phyloP scores from a whole-genome alignment of 495 filamentous ascomycete species.

The Lichenothelia convexa region DNA sequence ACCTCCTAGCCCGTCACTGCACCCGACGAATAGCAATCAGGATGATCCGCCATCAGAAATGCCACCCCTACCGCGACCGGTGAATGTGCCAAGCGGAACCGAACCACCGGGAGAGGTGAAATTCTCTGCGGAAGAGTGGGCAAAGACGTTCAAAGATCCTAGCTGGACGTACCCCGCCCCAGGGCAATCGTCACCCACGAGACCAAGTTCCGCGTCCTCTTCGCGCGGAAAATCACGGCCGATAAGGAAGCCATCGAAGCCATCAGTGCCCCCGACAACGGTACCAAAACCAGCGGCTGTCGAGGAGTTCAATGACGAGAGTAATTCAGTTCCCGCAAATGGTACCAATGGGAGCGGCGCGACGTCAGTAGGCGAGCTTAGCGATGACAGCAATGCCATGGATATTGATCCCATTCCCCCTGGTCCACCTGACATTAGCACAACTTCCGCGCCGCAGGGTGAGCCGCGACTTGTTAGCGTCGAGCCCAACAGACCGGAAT shows the following conservation, averaged over 20 bases:
- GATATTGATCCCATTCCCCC: conserved; percentile 17
- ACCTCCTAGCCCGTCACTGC: conserved; percentile 1
- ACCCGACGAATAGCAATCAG: not conserved
- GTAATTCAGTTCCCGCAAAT: conserved; percentile 5
- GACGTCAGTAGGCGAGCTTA: too few species aligned
- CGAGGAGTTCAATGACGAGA: conserved; percentile 5
- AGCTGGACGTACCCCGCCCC: conserved; percentile 26
- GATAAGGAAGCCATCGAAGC: conserved; percentile 6
- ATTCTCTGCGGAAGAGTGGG: conserved; percentile 52
- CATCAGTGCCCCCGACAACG: not conserved
- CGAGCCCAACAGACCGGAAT: conserved; percentile 6
- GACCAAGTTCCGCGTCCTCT: conserved; percentile 6
- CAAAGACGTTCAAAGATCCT: conserved; percentile 40
- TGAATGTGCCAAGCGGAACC: conserved; percentile 6
- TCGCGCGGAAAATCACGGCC: conserved; percentile 5
- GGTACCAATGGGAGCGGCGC: conserved; percentile 2
- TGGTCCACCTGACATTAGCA: conserved; percentile 1
- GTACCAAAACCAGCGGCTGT: conserved; percentile 2
- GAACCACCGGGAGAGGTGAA: conserved; percentile 26
- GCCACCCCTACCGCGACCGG: conserved; percentile 7
- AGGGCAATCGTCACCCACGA: conserved; percentile 4
- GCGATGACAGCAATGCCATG: conserved; percentile 19
- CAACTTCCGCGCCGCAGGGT: not conserved
- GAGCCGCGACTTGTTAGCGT: conserved; percentile 11
- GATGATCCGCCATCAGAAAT: conserved; percentile 5